Percentiles rank a stretch among this genome's conserved stretches.
Evolutionary conservation across 108 stramenopile species (phyloP).

Genomic region (Mediolabrus comicus): DNA sequence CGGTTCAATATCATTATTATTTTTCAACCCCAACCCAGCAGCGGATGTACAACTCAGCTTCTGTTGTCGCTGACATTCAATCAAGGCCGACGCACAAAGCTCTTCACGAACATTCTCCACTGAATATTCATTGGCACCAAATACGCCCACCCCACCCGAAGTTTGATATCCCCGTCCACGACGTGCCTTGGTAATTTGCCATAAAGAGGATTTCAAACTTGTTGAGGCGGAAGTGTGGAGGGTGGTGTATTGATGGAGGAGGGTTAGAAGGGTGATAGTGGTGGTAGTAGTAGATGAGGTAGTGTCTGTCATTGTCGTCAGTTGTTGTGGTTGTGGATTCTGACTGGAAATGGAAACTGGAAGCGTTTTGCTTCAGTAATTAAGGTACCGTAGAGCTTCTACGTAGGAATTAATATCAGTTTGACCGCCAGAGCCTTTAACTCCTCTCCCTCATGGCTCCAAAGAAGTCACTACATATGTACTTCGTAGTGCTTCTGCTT

Average conservation of each 20-base stretch:
- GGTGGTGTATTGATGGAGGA: conserved; percentile 30
- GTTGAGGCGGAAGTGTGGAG: conserved; percentile 18
- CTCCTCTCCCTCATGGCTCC: background rate
- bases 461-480: background rate
- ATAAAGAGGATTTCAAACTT: conserved; percentile 8
- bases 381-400: background rate
- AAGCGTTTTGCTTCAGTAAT: background rate
- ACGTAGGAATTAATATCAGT: background rate
- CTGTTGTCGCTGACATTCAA: too few species aligned
- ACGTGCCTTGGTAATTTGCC: conserved; percentile 43
- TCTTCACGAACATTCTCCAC: conserved; percentile 33
- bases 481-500: background rate
- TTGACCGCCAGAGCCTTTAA: too few species aligned
- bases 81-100: conserved; percentile 20
- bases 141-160: conserved; percentile 8
- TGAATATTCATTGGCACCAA: conserved; percentile 20
- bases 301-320: background rate
- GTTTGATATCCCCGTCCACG: conserved; percentile 38
- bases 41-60: too few species aligned
- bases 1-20: background rate
- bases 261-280: conserved; percentile 23
- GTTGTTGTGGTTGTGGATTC: background rate
- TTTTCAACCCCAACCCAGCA: too few species aligned
- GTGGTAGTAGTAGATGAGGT: conserved; percentile 7
- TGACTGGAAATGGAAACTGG: background rate